Percentiles rank a stretch among this genome's conserved stretches.
Conservation (phyloP, 2,329 filamentous ascomycete species). For the Aspergillus sp. region DNA sequence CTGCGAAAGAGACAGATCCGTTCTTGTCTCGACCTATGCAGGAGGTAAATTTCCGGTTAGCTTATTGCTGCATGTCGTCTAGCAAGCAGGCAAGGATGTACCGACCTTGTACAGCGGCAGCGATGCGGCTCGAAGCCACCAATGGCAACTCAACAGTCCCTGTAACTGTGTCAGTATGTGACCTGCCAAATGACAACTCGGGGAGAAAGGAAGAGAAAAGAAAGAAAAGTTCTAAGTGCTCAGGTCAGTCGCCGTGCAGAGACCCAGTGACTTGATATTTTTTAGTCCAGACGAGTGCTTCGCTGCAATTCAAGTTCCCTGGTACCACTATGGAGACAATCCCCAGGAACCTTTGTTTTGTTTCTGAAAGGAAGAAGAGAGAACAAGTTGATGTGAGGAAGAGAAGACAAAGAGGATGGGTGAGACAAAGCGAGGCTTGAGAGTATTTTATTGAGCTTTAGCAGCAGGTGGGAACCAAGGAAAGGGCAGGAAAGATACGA, state of each 20-base stretch:
- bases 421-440: constrained; percentile 15
- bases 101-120: constrained; percentile 75
- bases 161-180: constrained; percentile 50
- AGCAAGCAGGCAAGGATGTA: constrained; percentile 4
- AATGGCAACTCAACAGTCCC: constrained; percentile 40
- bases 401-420: constrained; percentile 19
- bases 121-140: constrained; percentile 50
- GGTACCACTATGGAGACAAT: constrained; percentile 1
- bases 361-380: constrained; percentile 1
- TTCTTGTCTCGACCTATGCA: constrained; percentile 8
- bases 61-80: constrained; percentile 3
- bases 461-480: constrained; percentile 20
- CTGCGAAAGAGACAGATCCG: constrained; percentile 12
- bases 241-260: constrained; percentile 2
- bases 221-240: background rate
- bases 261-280: constrained; percentile 11
- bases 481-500: constrained; percentile 15
- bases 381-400: background rate
- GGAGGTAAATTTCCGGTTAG: background rate
- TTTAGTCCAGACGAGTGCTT: background rate
- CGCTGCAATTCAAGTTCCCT: constrained; percentile 1
- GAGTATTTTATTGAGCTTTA: constrained; percentile 3
- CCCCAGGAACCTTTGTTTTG: constrained; percentile 3
- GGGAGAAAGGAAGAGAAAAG: constrained; percentile 7
- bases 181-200: constrained; percentile 24